These are phyloP conservation scores for Protomyces arabidopsidicola DNA, from an alignment of 1,139 yeast species.

Conservation along the genomic window DNA sequence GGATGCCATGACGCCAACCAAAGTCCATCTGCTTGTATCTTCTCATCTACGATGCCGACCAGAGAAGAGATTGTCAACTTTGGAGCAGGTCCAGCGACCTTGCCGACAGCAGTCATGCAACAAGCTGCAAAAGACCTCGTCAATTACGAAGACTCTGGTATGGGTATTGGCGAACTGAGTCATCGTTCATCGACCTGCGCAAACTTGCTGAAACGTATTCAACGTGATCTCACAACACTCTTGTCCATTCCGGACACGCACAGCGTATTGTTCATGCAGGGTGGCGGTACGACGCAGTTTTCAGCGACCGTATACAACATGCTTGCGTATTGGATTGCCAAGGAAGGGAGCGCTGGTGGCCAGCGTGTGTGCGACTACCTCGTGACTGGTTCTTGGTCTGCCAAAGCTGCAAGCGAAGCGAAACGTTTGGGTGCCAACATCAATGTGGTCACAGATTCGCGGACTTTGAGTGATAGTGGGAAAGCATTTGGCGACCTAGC, in stretches of 20 bases:
- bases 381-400: conserved; percentile 90
- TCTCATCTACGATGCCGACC: background rate
- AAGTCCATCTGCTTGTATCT: background rate
- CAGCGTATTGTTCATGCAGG: conserved; percentile 90
- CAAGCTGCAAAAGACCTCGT: conserved; percentile 82
- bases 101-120: conserved; percentile 77
- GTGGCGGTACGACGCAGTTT: conserved; percentile 96
- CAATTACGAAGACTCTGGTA: conserved; percentile 59
- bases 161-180: conserved; percentile 93
- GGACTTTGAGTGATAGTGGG: conserved; percentile 38
- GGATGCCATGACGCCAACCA: background rate
- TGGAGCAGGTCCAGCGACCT: conserved; percentile 96
- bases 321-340: conserved; percentile 65
- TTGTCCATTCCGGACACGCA: conserved; percentile 81
- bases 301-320: conserved; percentile 81
- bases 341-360: conserved; percentile 47
- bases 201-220: conserved; percentile 70
- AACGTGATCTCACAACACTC: conserved; percentile 57
- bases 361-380: conserved; percentile 81
- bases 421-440: conserved; percentile 72
- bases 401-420: conserved; percentile 83
- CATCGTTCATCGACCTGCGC: conserved; percentile 86
- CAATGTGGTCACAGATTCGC: conserved; percentile 64
- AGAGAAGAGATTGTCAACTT: conserved; percentile 48
- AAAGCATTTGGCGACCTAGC: conserved; percentile 69